Conservation (phyloP, 179 eudicot genomes). For the Patellifolia procumbens region DNA sequence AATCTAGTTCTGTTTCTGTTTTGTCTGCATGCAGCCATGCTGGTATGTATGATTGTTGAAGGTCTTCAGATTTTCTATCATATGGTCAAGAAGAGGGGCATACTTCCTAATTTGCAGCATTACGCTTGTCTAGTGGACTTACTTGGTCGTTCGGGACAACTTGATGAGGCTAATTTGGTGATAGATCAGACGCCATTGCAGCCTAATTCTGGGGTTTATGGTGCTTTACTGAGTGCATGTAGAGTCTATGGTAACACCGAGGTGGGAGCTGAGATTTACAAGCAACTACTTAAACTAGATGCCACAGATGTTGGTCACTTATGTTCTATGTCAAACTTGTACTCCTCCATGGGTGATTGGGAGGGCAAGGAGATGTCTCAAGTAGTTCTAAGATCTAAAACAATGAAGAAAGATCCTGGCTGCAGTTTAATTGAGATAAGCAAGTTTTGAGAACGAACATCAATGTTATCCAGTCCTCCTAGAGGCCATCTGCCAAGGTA, state of each 20-base stretch:
- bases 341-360: constrained; percentile 38
- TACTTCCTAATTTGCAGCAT: constrained; percentile 42
- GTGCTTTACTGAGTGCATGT: constrained; percentile 48
- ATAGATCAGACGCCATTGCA: constrained; percentile 38
- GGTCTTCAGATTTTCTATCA: constrained; percentile 35
- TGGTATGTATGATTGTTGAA: constrained; percentile 45
- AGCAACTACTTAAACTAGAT: constrained; percentile 26
- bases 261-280: constrained; percentile 35
- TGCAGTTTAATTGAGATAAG: constrained; percentile 37
- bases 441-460: constrained; percentile 10
- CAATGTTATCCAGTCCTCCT: not conserved
- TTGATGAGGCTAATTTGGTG: constrained; percentile 39
- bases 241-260: constrained; percentile 37
- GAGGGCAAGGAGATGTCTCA: no score
- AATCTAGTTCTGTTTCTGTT: constrained; percentile 40
- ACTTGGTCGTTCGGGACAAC: constrained; percentile 50
- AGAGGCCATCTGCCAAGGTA: not conserved
- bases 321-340: constrained; percentile 34
- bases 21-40: constrained; percentile 58
- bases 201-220: constrained; percentile 34
- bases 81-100: constrained; percentile 33
- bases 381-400: constrained; percentile 21
- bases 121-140: constrained; percentile 53
- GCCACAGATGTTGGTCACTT: constrained; percentile 32
- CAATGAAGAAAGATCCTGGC: constrained; percentile 47